Evolutionary conservation across 2,329 filamentous ascomycete genomes (phyloP).

Genomic region (Cryphonectria parasitica): DNA sequence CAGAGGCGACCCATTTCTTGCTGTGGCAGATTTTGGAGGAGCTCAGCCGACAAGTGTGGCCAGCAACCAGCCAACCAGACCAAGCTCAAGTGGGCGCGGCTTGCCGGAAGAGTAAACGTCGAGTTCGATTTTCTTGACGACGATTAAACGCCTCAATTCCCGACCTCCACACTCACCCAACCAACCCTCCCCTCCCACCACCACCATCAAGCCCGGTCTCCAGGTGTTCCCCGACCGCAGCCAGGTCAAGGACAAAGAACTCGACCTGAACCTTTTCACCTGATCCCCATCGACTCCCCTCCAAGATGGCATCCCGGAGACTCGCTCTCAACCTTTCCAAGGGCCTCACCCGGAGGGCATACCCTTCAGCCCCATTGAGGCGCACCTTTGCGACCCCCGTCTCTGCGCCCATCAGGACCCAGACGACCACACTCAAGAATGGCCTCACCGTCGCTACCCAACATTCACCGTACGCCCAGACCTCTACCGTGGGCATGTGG

Average conservation of each 20-base stretch:
- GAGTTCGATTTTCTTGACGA: constrained; percentile 23
- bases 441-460: constrained; percentile 98
- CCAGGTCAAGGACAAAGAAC: constrained; percentile 8
- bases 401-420: constrained; percentile 72
- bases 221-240: constrained; percentile 18
- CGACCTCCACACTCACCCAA: constrained; percentile 15
- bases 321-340: constrained; percentile 93
- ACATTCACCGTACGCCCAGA: constrained; percentile 97
- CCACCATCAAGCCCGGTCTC: constrained; percentile 16
- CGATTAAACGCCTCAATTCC: constrained; percentile 27
- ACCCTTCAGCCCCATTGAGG: constrained; percentile 78
- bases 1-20: constrained; percentile 13
- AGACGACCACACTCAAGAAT: constrained; percentile 96
- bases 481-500: constrained; percentile 97
- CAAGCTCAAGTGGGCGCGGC: constrained; percentile 15
- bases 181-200: constrained; percentile 9
- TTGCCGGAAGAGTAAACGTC: constrained; percentile 25
- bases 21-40: constrained; percentile 14
- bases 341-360: constrained; percentile 82
- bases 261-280: constrained; percentile 19
- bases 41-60: constrained; percentile 20
- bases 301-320: constrained; percentile 90
- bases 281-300: constrained; percentile 39
- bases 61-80: constrained; percentile 14
- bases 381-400: constrained; percentile 91